Evolutionary conservation across 2,329 filamentous ascomycete genomes (phyloP).

Genomic region (Aspergillus fructus): DNA sequence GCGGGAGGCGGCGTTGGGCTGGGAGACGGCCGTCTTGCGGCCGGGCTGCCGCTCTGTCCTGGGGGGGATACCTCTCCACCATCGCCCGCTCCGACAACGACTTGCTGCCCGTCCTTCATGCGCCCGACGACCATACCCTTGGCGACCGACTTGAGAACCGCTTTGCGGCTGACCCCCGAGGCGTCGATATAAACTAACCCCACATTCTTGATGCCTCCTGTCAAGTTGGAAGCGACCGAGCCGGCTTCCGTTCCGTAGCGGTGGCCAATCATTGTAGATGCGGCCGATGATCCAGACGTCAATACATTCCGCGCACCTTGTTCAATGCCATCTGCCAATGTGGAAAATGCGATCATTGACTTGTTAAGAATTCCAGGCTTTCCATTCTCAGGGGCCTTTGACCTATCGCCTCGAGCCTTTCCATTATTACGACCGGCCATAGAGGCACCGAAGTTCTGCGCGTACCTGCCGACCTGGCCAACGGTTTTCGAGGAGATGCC

Average conservation of each 20-base stretch:
- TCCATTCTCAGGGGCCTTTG: constrained; percentile 66
- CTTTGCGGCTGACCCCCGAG: constrained; percentile 82
- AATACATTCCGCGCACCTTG: constrained; percentile 79
- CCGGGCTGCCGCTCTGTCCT: constrained; percentile 22
- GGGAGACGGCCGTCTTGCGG: constrained; percentile 30
- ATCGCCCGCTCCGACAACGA: constrained; percentile 49
- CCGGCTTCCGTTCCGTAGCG: constrained; percentile 85
- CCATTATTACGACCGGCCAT: constrained; percentile 61
- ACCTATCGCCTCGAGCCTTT: constrained; percentile 64
- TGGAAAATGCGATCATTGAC: constrained; percentile 93
- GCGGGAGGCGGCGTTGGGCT: constrained; percentile 42
- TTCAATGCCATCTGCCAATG: constrained; percentile 89
- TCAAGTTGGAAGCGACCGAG: constrained; percentile 70
- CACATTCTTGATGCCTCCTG: constrained; percentile 90
- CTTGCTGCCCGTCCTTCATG: constrained; percentile 50
- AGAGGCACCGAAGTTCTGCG: constrained; percentile 84
- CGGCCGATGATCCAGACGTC: constrained; percentile 70
- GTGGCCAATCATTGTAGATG: constrained; percentile 83
- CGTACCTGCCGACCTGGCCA: constrained; percentile 75
- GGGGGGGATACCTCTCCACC: constrained; percentile 38
- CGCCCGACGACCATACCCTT: constrained; percentile 75
- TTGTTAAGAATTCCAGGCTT: constrained; percentile 95
- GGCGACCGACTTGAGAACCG: constrained; percentile 89
- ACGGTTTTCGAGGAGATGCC: constrained; percentile 82
- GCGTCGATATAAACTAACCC: constrained; percentile 97